Evolutionary conservation across 2,329 filamentous ascomycete genomes (phyloP).

Genomic region (Botryotinia globosa): DNA sequence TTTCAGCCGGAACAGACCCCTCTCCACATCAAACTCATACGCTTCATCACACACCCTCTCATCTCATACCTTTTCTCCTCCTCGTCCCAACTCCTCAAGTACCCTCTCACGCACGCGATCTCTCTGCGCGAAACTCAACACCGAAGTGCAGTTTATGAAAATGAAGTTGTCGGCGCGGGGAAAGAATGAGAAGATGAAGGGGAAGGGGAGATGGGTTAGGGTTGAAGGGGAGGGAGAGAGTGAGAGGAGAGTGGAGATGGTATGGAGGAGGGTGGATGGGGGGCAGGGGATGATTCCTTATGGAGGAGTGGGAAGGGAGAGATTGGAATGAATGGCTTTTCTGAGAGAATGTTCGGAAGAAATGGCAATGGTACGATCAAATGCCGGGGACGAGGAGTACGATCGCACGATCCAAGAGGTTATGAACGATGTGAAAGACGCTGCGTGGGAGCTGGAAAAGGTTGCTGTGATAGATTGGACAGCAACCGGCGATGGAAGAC

Average conservation of each 20-base stretch:
- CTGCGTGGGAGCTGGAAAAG: background rate
- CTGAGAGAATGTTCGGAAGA: background rate
- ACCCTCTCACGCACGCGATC: constrained; percentile 13
- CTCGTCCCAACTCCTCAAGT: background rate
- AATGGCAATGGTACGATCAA: background rate
- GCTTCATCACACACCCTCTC: background rate
- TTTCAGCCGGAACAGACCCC: background rate
- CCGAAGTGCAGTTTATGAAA: constrained; percentile 12
- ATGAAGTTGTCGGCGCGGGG: background rate
- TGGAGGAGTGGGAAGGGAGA: constrained; percentile 17
- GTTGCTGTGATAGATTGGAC: background rate
- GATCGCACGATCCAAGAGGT: background rate
- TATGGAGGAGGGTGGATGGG: constrained; percentile 20
- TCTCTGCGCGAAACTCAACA: constrained; percentile 13
- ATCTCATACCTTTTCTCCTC: background rate
- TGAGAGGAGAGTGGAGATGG: constrained; percentile 14
- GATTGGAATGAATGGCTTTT: constrained; percentile 4
- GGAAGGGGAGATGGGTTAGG: constrained; percentile 14
- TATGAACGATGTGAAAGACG: background rate
- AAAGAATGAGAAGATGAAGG: background rate
- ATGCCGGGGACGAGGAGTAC: background rate
- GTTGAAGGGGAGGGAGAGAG: constrained; percentile 16
- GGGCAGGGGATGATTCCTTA: constrained; percentile 17
- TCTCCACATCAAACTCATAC: background rate
- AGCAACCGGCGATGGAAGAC: background rate